Percentiles rank a stretch among this genome's conserved stretches.
Evolutionary conservation across 805 yeast genomes (phyloP).

Genomic region (Candida tallmaniae): DNA sequence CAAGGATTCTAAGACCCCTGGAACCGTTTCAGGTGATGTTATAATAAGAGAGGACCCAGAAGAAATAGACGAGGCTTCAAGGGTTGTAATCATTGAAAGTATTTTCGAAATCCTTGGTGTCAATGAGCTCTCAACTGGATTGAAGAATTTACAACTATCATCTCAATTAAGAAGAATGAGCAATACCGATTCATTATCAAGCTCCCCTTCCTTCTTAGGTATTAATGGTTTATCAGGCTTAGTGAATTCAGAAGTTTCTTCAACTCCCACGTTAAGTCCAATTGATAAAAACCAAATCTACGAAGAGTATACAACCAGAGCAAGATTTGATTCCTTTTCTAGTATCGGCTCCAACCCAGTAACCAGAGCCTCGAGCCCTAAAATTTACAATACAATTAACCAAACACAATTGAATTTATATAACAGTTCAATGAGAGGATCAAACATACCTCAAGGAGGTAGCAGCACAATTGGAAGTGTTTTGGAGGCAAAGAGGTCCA

Average conservation of each 20-base stretch:
- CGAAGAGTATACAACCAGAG: constrained; percentile 12
- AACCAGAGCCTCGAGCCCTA: constrained; percentile 17
- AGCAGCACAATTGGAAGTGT: background rate
- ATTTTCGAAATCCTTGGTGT: constrained; percentile 69
- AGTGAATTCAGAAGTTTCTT: constrained; percentile 8
- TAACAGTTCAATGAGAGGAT: constrained; percentile 6
- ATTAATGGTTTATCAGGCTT: constrained; percentile 19
- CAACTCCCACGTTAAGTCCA: constrained; percentile 5
- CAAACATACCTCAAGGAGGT: constrained; percentile 1
- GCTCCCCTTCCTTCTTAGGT: constrained; percentile 26
- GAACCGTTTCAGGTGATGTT: constrained; percentile 5
- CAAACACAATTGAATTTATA: constrained; percentile 14
- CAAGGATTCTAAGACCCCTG: constrained; percentile 5
- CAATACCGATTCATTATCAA: constrained; percentile 17
- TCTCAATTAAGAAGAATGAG: constrained; percentile 18
- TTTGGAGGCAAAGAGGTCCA: constrained; percentile 4
- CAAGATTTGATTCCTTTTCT: constrained; percentile 14
- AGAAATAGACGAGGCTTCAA: constrained; percentile 65
- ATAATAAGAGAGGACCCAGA: constrained; percentile 52
- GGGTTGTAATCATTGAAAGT: constrained; percentile 65
- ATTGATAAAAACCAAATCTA: constrained; percentile 11
- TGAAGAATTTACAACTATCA: constrained; percentile 10
- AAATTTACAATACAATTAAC: constrained; percentile 29
- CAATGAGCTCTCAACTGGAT: constrained; percentile 20
- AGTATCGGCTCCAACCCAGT: constrained; percentile 10